Conservation (phyloP, 768 basidiomycete species). For the Naganishia friedmannii region DNA sequence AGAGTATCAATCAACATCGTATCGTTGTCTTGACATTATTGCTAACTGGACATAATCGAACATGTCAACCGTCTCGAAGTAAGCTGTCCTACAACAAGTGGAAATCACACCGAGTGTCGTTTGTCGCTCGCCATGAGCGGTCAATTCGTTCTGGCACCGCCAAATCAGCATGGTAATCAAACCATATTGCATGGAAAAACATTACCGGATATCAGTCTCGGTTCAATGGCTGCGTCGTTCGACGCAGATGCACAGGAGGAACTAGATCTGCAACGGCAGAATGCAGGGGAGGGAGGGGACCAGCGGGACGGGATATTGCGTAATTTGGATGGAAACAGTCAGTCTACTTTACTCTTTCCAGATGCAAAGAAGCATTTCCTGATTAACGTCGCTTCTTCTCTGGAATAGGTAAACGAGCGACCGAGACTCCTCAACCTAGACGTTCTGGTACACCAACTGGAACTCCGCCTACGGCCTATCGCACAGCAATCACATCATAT, state of each 20-base stretch:
- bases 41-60: neutral
- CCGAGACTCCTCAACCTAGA: slow-evolving; percentile 16
- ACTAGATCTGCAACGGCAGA: slow-evolving; percentile 12
- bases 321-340: neutral
- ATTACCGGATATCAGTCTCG: slow-evolving; percentile 29
- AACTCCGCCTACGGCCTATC: slow-evolving; percentile 15
- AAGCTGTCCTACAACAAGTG: neutral
- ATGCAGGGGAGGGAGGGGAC: slow-evolving; percentile 10
- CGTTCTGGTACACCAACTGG: slow-evolving; percentile 10
- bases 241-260: slow-evolving; percentile 30
- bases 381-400: neutral
- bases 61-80: neutral
- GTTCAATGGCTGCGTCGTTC: slow-evolving; percentile 22
- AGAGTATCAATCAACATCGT: slow-evolving; percentile 15
- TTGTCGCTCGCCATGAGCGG: slow-evolving; percentile 17
- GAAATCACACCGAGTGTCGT: neutral
- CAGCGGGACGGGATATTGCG: neutral
- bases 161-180: slow-evolving; percentile 22
- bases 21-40: neutral
- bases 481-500: slow-evolving; percentile 17
- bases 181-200: slow-evolving; percentile 23
- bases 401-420: neutral
- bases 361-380: neutral
- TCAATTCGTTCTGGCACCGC: slow-evolving; percentile 22
- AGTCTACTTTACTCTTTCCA: neutral